Base-by-base conservation (phyloP, 1,284 basidiomycete genomes). In the Stereum hirsutum region DNA sequence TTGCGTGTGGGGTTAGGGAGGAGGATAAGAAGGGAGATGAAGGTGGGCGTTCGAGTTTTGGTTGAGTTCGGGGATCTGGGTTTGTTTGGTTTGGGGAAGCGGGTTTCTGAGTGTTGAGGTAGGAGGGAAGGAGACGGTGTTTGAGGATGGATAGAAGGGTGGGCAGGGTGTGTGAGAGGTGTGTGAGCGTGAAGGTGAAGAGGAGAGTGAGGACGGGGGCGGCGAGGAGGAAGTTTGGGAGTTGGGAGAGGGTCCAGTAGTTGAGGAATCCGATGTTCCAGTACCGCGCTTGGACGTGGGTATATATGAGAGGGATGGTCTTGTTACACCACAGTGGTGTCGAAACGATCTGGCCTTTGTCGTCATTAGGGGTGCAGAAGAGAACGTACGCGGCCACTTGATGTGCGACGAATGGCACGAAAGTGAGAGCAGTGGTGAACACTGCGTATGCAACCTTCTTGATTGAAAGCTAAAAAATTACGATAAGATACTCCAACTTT, bases 141-240 rank as follows among this genome's bases (percentile, higher is more conserved):
- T 31, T 31, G 4, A 4, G 10, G 33, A 10, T 8, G 17, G 11
- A 19, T 8, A 38, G 23, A 20, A 38, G n/a, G 21, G 3, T 14
- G 15, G 55, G 49, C 28, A 62, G 26, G 30, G 34, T 43, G 39
- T 34, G 43, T 30, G 55, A 28, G 3, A 75, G 51, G 49, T 73
- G 66, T 42, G 59, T 55, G 19, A 52, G 42, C 10, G 67, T 64
- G 48, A 69, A 74, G 6, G 61, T 49, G 23, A 80, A 60, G 4
- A 84, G 66, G 4, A 78, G 65, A 26, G 63, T 32, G 35, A 90
- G 67, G 0, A 87, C 74, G 0, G 95, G 95, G 0, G 76, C 56
- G 1, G 88, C 82, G 32, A 98, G 69, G 41, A 86, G 46, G 58
- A 98, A 89, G 62, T 98, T 97, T 25, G 95, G 95, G 2, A 90